Evolutionary conservation across 2,329 filamentous ascomycete genomes (phyloP), one percentile per base, ranked within the genome.

Genomic region (Aspergillus sp.): DNA sequence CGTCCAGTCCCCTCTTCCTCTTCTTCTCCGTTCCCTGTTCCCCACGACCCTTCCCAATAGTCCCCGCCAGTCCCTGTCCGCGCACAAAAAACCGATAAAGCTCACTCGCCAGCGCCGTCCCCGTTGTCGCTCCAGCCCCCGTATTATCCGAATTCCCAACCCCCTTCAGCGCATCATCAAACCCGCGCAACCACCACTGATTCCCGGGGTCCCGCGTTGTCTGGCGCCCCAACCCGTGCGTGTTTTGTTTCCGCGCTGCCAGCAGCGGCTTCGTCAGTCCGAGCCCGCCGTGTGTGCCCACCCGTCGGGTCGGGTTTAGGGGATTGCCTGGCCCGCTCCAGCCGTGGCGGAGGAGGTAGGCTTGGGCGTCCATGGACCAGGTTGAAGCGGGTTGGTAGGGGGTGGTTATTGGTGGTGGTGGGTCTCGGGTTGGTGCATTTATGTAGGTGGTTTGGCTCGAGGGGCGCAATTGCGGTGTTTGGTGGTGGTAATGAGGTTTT

Each of bases 161-260:
- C 3, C 80, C 82, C 58, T 91, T 82, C 43, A 95, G 66, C 35
- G 88, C 86, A 55, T 86, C 80, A 60, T 96, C 89, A 47, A 94
- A 95, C 8, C 91, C 91, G 37, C 85, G 81, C 61, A 94, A 71
- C 91, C 91, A 98, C 91, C 91, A 98, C 57, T 94, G 86, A 54
- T 95, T 89, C 36, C 72, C 69, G 19, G 74, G 68, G 16, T 68
- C 68, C 35, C 67, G 60, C 35, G 72, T 72, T 44, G 75, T 75
- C 57, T 84, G 86, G 54, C 83, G 78, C 34, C 89, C 89, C 4
- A 96, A 68, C 15, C 89, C 89, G 33, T 83, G 70, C 74, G 81
- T 65, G 58, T 93, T 82, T 48, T 80, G 72, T 61, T 93, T 93
- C 48, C 83, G 80, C 37, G 82, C 78, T 35, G 94, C 73, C 24